Evolutionary conservation across 176 grass and related monocot genomes (phyloP).

Genomic region (Leersia perrieri): DNA sequence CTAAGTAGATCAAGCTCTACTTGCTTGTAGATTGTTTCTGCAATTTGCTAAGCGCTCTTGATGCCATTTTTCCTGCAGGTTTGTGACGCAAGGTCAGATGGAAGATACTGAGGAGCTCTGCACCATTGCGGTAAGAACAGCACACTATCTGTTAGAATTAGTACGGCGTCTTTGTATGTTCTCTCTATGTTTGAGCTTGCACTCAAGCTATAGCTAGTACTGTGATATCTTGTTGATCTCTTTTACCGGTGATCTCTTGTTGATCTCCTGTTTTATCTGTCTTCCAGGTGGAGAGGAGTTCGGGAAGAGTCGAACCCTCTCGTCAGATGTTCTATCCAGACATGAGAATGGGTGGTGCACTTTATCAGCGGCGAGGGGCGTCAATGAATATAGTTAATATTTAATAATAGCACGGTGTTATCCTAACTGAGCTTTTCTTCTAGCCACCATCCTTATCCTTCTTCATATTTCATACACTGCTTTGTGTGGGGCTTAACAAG

Average conservation of each 20-base stretch:
- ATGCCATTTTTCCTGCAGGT: slow-evolving; percentile 10
- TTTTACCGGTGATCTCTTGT: too few relatives aligned
- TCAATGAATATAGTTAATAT: accelerated
- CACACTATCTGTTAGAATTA: not conserved
- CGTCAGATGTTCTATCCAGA: not conserved
- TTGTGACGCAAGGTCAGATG: not conserved
- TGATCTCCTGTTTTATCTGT: not conserved
- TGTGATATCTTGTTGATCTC: not conserved
- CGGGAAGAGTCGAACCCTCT: not conserved
- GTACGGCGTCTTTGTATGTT: not conserved
- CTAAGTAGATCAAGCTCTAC: not conserved
- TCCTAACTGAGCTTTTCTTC: slow-evolving; percentile 74
- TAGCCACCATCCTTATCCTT: not conserved
- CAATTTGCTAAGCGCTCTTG: not conserved
- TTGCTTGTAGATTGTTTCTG: not conserved
- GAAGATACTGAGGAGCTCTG: not conserved
- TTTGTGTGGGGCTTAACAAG: accelerated
- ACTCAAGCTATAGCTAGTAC: not conserved
- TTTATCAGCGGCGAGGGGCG: not conserved
- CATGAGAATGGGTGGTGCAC: accelerated
- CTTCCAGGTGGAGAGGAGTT: slow-evolving; percentile 17
- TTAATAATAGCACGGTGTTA: slow-evolving; percentile 43
- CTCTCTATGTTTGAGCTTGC: not conserved
- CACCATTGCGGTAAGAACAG: slow-evolving; percentile 13
- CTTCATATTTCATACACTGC: accelerated